Base-by-base conservation (phyloP, 2,329 filamentous ascomycete genomes). In the Phialophora chinensis region DNA sequence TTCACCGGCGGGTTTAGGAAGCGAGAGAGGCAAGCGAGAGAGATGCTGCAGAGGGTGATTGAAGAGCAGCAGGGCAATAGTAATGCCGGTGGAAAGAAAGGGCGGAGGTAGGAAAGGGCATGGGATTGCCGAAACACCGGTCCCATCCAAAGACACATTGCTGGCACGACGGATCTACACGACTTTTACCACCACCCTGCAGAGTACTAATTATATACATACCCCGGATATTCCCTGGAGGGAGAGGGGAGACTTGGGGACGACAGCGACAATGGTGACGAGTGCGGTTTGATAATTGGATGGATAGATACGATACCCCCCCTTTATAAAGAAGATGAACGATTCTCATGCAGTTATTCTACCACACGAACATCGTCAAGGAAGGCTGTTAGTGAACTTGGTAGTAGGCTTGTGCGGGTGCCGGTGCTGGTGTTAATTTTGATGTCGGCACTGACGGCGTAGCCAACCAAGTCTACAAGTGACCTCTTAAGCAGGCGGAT, bases 1-100 rank as follows among this genome's bases (percentile, higher is more conserved):
- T 91, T 91, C 74, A 90, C 90, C 74, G 79, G 81, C 1, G 77
- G 78, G 0, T 88, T 92, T 74, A 81, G 87, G 66, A 82, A 80
- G 75, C 79, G 82, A 58, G 90, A 92, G 77, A 78, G 80, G 60
- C 81, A 81, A 73, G 89, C 89, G 17, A 73, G 76, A 60, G 74
- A 76, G 59, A 69, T 77, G 69, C 69, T 83, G 72, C 74, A 78
- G 64, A 63, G 61, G 64, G 55, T 72, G 12, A 68, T 64, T 42
- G 64, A 69, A 6, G 69, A 68, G 35, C 62, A 53, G 23, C 35
- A 38, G 35, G 35, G 35, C 14, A n/a, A 6, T 3, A 42, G 47
- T 23, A 59, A 5, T 58, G 44, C 42, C 25, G 17, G 38, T 7
- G 50, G 62, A 31, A 69, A 58, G 62, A 65, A 62, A 31, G 65